These are phyloP conservation scores for Chlorella sp. DNA, from an alignment of 139 green algal species.

Conservation along the genomic window DNA sequence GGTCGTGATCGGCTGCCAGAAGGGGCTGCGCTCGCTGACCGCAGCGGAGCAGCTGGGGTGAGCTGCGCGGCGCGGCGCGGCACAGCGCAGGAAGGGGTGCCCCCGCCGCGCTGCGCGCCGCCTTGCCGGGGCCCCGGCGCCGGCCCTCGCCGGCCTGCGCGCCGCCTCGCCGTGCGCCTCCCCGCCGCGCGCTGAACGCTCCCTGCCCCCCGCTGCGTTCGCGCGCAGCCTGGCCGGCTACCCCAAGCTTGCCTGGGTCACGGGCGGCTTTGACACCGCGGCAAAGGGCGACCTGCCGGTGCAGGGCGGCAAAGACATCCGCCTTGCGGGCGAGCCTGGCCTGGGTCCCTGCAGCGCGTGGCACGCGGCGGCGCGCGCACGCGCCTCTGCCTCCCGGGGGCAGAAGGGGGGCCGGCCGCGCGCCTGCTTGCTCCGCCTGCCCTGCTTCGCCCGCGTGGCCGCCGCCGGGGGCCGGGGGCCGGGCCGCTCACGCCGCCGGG, in stretches of 20 bases:
- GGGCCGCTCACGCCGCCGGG: neutral
- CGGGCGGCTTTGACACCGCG: constrained; percentile 88
- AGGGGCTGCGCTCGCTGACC: constrained; percentile 88
- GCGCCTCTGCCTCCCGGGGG: constrained; percentile 5
- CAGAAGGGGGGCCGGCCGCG: neutral
- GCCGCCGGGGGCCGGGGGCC: neutral
- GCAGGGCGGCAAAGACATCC: constrained; percentile 57
- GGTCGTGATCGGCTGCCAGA: constrained; percentile 86
- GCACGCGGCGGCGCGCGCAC: neutral
- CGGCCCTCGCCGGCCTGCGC: constrained; percentile 73
- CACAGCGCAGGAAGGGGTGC: no score
- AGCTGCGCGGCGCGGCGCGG: no score
- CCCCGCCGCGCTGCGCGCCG: no score
- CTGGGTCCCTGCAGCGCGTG: neutral
- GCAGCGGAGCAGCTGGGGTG: no score
- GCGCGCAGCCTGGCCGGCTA: constrained; percentile 49
- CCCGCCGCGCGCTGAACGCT: constrained; percentile 60
- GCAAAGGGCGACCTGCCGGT: constrained; percentile 62
- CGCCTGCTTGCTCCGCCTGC: neutral
- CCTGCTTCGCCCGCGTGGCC: constrained; percentile 12
- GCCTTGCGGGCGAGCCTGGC: constrained; percentile 20
- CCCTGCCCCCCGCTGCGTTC: constrained; percentile 49
- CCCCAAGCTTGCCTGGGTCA: constrained; percentile 85
- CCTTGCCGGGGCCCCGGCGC: no score
- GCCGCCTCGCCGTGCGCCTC: neutral